These are phyloP conservation scores for Daldinia grandis DNA, from an alignment of 495 filamentous ascomycete genomes.

Conservation along the genomic window DNA sequence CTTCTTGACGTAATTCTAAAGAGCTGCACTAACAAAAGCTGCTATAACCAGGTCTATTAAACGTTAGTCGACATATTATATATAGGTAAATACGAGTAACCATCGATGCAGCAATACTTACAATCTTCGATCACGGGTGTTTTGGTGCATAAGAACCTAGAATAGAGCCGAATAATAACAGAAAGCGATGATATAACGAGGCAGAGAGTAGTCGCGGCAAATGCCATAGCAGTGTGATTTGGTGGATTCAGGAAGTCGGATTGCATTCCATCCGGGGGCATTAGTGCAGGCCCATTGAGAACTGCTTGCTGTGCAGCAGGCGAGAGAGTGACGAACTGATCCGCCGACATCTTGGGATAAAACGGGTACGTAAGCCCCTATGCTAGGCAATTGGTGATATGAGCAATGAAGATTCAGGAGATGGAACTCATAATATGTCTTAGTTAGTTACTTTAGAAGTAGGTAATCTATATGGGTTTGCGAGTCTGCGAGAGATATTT, in stretches of 20 bases:
- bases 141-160: conserved; percentile 4
- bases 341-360: neutral
- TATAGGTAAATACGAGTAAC: neutral
- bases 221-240: conserved; percentile 28
- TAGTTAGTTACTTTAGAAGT: neutral
- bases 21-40: conserved; percentile 7
- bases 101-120: neutral
- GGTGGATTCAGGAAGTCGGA: conserved; percentile 32
- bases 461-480: neutral
- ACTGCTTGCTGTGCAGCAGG: neutral
- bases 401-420: neutral
- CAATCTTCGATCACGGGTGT: conserved; percentile 18
- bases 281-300: conserved; percentile 19
- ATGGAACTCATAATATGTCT: neutral
- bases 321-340: neutral
- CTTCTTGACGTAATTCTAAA: neutral
- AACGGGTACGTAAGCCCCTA: neutral
- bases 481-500: neutral
- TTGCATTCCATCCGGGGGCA: conserved; percentile 23
- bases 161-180: conserved; percentile 12
- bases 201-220: conserved; percentile 11
- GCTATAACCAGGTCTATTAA: conserved; percentile 10
- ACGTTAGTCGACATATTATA: neutral
- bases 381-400: neutral
- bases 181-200: conserved; percentile 2